Evolutionary conservation across 2,329 filamentous ascomycete genomes (phyloP).

Genomic region (Trichoderma lentiforme): DNA sequence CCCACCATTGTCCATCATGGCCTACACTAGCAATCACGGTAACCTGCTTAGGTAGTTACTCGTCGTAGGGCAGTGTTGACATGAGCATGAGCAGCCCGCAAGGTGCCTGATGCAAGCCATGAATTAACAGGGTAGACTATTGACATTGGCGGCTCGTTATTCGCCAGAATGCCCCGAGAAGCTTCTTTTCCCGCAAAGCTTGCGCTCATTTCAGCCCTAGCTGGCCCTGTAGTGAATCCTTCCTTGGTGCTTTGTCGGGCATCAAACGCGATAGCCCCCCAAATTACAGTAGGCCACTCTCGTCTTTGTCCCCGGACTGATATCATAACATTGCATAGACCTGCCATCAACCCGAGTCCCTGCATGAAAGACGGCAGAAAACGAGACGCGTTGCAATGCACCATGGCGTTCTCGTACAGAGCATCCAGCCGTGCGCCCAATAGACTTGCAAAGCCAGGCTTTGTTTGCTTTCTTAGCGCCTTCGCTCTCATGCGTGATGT

Average conservation of each 20-base stretch:
- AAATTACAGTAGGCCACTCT: not conserved
- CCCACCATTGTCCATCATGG: not conserved
- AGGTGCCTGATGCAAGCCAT: not conserved
- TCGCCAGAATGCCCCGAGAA: not conserved
- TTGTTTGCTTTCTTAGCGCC: constrained; percentile 15
- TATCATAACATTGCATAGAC: not conserved
- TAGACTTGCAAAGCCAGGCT: not conserved
- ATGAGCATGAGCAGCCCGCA: not conserved
- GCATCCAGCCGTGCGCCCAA: not conserved
- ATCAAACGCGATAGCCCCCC: not conserved
- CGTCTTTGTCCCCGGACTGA: not conserved
- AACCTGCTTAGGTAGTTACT: not conserved
- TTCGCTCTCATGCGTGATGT: not conserved
- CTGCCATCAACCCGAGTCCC: not conserved
- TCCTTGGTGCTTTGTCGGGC: not conserved
- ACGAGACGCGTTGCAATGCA: not conserved
- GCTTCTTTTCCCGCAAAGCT: not conserved
- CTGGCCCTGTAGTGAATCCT: not conserved
- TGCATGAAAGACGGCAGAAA: not conserved
- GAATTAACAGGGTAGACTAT: not conserved
- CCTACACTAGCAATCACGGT: not conserved
- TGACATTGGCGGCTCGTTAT: not conserved
- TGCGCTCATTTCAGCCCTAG: not conserved
- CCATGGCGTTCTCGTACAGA: not conserved
- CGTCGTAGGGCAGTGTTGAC: not conserved